Evolutionary conservation across 192 early-diverging fungal species (phyloP).

Genomic region (Coemansia pectinata): DNA sequence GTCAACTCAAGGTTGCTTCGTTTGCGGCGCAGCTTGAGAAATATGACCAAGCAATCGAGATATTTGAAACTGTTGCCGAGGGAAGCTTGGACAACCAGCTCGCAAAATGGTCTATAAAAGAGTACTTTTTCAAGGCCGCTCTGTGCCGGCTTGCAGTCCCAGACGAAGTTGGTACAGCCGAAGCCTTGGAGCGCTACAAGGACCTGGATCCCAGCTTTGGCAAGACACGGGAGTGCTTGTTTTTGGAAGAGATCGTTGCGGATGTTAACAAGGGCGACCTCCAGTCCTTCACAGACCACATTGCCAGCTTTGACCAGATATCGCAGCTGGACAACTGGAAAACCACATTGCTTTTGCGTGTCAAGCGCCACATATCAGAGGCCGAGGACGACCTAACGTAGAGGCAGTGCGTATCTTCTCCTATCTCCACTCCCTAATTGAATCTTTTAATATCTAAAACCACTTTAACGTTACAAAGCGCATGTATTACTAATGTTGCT

Average conservation of each 20-base stretch:
- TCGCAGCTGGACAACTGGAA: slow-evolving; percentile 97
- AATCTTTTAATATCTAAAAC: background rate
- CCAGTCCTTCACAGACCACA: slow-evolving; percentile 79
- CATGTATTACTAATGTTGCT: background rate
- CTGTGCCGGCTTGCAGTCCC: slow-evolving; percentile 84
- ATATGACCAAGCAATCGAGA: slow-evolving; percentile 86
- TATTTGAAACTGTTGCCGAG: slow-evolving; percentile 86
- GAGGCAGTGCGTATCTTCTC: background rate
- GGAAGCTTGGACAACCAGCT: slow-evolving; percentile 85
- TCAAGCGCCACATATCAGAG: slow-evolving; percentile 82
- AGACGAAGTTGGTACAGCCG: slow-evolving; percentile 73
- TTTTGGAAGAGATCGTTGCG: slow-evolving; percentile 68
- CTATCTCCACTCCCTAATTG: background rate
- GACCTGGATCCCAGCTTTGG: slow-evolving; percentile 87
- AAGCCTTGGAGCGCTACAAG: slow-evolving; percentile 82
- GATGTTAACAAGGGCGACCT: slow-evolving; percentile 78
- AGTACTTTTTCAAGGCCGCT: slow-evolving; percentile 96
- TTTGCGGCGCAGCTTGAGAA: slow-evolving; percentile 87
- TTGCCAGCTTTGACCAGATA: slow-evolving; percentile 82
- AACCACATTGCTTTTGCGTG: slow-evolving; percentile 82
- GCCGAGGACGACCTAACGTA: slow-evolving; percentile 64
- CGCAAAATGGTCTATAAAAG: slow-evolving; percentile 93
- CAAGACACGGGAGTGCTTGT: slow-evolving; percentile 81
- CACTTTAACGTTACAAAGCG: background rate
- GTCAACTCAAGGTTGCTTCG: slow-evolving; percentile 85